Conservation (phyloP, 495 filamentous ascomycete genomes). For the Xylaria palmicola region DNA sequence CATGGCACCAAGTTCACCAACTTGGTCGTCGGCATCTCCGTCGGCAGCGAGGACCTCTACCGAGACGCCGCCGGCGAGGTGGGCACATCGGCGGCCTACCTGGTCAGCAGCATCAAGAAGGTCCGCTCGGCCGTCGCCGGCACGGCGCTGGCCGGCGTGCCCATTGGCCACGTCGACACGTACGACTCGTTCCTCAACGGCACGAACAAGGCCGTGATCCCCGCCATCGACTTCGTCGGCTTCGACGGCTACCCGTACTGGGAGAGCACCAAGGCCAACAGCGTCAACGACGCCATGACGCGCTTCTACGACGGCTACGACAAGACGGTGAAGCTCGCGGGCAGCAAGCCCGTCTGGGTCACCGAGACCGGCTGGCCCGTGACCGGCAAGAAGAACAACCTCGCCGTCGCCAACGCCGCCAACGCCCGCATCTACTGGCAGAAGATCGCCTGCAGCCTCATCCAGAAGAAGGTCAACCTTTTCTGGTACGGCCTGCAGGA, state of each 20-base stretch:
- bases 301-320: constrained; percentile 61
- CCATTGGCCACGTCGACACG: constrained; percentile 81
- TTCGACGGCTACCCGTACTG: constrained; percentile 70
- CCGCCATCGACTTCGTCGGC: constrained; percentile 66
- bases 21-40: constrained; percentile 73
- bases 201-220: constrained; percentile 64
- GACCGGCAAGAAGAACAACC: constrained; percentile 53
- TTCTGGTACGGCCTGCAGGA: constrained; percentile 74
- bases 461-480: constrained; percentile 62
- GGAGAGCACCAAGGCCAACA: constrained; percentile 64
- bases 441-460: constrained; percentile 61
- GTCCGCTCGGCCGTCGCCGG: constrained; percentile 54
- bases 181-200: constrained; percentile 77
- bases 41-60: constrained; percentile 84
- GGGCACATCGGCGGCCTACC: constrained; percentile 54
- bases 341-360: constrained; percentile 70
- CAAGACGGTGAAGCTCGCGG: constrained; percentile 56
- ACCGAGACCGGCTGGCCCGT: constrained; percentile 86
- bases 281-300: constrained; percentile 54
- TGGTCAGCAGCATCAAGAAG: constrained; percentile 61
- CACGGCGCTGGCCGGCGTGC: constrained; percentile 51
- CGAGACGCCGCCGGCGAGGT: constrained; percentile 59
- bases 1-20: constrained; percentile 61
- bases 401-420: constrained; percentile 56
- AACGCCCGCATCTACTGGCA: constrained; percentile 78